Percentiles rank a stretch among this genome's conserved stretches.
These are phyloP conservation scores for Scleroderma citrinum DNA, from an alignment of 768 basidiomycete genomes.

Conservation along the genomic window DNA sequence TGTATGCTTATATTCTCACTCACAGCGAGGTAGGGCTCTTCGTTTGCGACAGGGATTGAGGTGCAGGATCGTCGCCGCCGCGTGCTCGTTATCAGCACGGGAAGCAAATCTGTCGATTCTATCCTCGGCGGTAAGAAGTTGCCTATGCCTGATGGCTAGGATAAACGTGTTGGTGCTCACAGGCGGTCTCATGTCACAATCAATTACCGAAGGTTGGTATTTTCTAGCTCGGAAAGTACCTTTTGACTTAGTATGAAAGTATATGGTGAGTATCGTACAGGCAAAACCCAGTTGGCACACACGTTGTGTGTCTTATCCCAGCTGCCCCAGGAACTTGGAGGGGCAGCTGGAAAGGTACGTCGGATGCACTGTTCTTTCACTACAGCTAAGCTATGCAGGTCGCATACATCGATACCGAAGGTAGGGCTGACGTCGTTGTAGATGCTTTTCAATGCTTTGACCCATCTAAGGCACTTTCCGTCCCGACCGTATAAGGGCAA, in stretches of 20 bases:
- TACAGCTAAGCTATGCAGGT: slow-evolving; percentile 40
- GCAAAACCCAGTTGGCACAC: slow-evolving; percentile 93
- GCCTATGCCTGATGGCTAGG: neutral
- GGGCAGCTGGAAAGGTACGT: slow-evolving; percentile 79
- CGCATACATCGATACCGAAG: slow-evolving; percentile 91
- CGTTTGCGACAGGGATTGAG: slow-evolving; percentile 88
- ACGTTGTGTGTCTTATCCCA: slow-evolving; percentile 91
- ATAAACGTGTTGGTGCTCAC: neutral
- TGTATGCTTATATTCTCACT: neutral
- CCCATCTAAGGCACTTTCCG: slow-evolving; percentile 76
- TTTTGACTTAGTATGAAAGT: slow-evolving; percentile 40
- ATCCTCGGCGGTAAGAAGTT: slow-evolving; percentile 70
- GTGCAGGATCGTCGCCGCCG: slow-evolving; percentile 81
- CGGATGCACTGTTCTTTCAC: slow-evolving; percentile 2
- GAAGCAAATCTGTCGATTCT: slow-evolving; percentile 85
- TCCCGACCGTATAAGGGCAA: slow-evolving; percentile 85
- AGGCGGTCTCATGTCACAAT: slow-evolving; percentile 91
- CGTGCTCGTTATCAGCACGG: slow-evolving; percentile 83
- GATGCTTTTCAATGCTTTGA: slow-evolving; percentile 14
- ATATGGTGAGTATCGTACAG: slow-evolving; percentile 94
- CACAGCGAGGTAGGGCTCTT: slow-evolving; percentile 58
- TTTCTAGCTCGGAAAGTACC: neutral
- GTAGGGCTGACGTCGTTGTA: slow-evolving; percentile 22
- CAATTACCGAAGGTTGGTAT: slow-evolving; percentile 77
- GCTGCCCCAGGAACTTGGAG: slow-evolving; percentile 84